Evolutionary conservation across 2,329 filamentous ascomycete genomes (phyloP), one percentile per base, ranked within the genome.

Genomic region (Teratosphaeria pseudoeucalypti): DNA sequence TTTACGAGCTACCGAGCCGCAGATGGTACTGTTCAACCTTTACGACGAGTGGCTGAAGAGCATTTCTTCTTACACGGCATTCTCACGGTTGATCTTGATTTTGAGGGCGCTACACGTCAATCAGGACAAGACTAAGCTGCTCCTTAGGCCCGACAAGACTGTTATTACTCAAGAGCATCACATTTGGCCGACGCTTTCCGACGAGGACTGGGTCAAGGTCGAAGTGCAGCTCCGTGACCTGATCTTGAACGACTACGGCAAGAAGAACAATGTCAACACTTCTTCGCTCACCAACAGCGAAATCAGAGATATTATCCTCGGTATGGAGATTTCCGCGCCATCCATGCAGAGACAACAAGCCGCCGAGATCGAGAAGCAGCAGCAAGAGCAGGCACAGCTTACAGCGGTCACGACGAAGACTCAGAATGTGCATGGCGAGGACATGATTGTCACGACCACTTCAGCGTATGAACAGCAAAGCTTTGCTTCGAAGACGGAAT

Each of bases 241-340:
- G 65, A 99, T 99, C 69, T 73, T 99, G 66, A 96, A 97, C 67
- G 94, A 99, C 73, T 99, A 99, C 72, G 94, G 94, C 72, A 99
- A 97, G 84, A 99, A 99, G 83, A 99, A 99, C 80, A 99, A 97
- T 68, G 94, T 99, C 79, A 99, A 99, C 69, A 92, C 94, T 12
- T 95, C 95, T 16, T 96, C 91, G 73, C 81, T 99, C 76, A 99
- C 94, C 1, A 96, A 86, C 72, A 96, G 89, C 69, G 94, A 99
- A 83, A 94, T 99, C 56, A 87, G 94, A 68, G 94, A 99, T 71
- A 97, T 99, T 69, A 99, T 99, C 68, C 78, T 99, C 64, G 94
- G 94, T 82, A 99, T 99, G 95, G 95, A 99, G 74, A 99, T 99
- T 61, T 96, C 90, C 61, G 95, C 94, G 32, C 94, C 94, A 27